Base-by-base conservation (phyloP, 331 rosid genomes). In the Erythrophleum ivorense region DNA sequence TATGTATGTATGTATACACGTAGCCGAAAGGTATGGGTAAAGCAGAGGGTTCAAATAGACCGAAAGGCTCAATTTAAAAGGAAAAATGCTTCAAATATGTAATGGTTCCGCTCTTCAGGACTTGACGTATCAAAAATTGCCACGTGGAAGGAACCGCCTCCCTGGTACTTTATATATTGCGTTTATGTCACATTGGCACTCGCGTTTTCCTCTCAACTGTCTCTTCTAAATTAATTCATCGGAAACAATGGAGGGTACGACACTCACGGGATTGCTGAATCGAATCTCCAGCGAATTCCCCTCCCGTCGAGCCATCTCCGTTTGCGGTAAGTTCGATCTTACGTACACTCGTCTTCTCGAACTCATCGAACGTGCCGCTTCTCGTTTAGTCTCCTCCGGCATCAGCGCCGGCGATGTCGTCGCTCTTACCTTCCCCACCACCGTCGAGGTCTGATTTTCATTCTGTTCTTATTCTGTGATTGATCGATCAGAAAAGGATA, bases 341-440 rank as follows among this genome's bases (percentile, higher is more conserved):
- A 67, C 90, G 18, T 82, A 85, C 75, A 52, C 90, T 60, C 79
- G 70, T 13, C 97, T 91, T 45, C 73, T 73, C 6, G 65, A 78
- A 8, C 76, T 91, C 19, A 78, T 81, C 21, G 94, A 91, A 9
- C 7, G 58, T 18, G 87, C 97, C 72, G 92, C 97, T 29, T 50
- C 83, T 2, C 77, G 80, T 3, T 68, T 91, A 4, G 18, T 83
- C 58, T 71, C 80, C 50, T 80, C 84, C 4, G 91, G 89, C 0
- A 80, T 89, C 77, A 78, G 84, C 40, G 84, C 87, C 19, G 87
- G 86, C 79, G 90, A 91, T 3, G 92, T 91, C 79, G 85, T 89
- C 45, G 91, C 91, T 3, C 94, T 91, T n/a, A 89, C 92, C 52
- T 91, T 89, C 77, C 90, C 92, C 3, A 91, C 89, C 77, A 80